Evolutionary conservation across 352 stramenopile genomes (phyloP), one percentile per base, ranked within the genome.

Genomic region (Globisporangium cederbergense): DNA sequence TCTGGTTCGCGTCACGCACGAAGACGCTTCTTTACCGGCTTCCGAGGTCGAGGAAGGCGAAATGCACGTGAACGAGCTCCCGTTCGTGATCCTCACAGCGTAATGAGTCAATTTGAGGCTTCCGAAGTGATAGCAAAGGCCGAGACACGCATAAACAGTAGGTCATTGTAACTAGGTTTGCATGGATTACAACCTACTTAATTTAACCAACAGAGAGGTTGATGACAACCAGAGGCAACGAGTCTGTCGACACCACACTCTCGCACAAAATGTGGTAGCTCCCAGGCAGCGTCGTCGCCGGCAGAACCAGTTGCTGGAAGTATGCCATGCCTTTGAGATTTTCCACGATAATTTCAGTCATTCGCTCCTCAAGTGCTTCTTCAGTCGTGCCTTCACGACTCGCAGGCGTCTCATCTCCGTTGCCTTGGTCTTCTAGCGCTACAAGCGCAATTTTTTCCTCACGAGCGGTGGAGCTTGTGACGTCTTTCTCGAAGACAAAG

Each of bases 261-360:
- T 83, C 76, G 22, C 75, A 84, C 7, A 78, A 16, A 7, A 86
- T 70, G 36, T 77, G 67, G 52, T 86, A 88, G 11, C 49, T 63
- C n/a, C 75, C 78, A 16, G 68, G 16, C 1, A 76, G 58, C 13
- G 73, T 77, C 10, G 47, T 36, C 2, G 52, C 30, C 9, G 78
- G 76, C n/a, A 86, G 46, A 8, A 52, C 60, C 0, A 88, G 60
- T 2, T 62, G 57, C 3, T 61, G 42, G 54, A 88, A 80, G 9
- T 65, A 13, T 2, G 66, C 77, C 14, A 71, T 49, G 25, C 75
- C 78, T n/a, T 8, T 32, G 3, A 2, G 3, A 4, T 72, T 82
- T 3, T 61, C 42, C 7, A 62, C 45, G 25, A 69, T 46, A 1
- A 85, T 43, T 40, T 74, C 55, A 8, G 68, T 52, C 22, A 77